Evolutionary conservation across 129 eudicot species (phyloP), one percentile per base, ranked within the genome.

Genomic region (Ambrosia artemisiifolia): DNA sequence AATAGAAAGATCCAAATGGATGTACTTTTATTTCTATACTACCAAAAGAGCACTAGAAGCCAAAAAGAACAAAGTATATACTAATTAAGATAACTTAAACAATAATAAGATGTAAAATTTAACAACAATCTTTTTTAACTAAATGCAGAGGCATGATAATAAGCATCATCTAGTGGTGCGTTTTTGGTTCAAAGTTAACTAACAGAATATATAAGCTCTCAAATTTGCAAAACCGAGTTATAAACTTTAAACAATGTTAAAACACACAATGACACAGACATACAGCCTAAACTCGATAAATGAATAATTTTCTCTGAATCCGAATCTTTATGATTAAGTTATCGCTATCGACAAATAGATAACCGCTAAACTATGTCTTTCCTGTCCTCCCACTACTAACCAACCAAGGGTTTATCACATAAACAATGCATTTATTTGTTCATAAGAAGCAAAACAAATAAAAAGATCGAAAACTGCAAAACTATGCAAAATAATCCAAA

Each of bases 11-110:
- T 63, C 65, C 65, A 38, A 71, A 55, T 4, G 59, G 14, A 71
- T 56, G 42, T 42, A 43, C 17, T 28, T 56, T 30, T 55, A 55
- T 14, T 12, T 43, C 14, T 56, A 56, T 13, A 38, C 49, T 14
- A 38, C 42, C 53, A 57, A 70, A 57, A 38, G 19, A 71, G 57
- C 55, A 71, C 76, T 56, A 57, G 67, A 71, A 42, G 67, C 67
- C 56, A 42, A 57, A 56, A n/a, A 0, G 28, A 56, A 40, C 43
- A 20, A 36, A 53, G 30, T 33, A 49, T 40, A 11, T 69, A 33
- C 63, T 33, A 48, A 46, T 24, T 11, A 48, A 3, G 35, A 32
- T 13, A 7, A 17, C 34, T n/a, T 8, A 16, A 14, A 69, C 6
- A 17, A 4, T 32, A 5, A 50, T 42, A 40, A 16, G 8, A 17